Conservation (phyloP, 495 filamentous ascomycete species). For the Thozetella sp. region DNA sequence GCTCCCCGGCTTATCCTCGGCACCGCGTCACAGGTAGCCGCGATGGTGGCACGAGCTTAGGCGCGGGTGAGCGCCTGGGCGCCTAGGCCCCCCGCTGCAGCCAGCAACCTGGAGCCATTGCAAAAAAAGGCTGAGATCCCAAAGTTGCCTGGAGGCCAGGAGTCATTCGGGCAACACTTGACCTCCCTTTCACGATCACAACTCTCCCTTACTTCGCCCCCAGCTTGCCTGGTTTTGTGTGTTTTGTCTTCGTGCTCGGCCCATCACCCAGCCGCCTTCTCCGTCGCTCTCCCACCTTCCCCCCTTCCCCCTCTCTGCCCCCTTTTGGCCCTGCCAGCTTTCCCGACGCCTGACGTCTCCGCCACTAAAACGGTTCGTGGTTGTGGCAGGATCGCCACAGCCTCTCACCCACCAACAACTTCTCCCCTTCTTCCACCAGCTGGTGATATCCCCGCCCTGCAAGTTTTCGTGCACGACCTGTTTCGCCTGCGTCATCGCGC, state of each 20-base stretch:
- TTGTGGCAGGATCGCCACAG: conserved; percentile 3
- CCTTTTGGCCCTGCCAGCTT: neutral
- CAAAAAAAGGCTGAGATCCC: conserved; percentile 2
- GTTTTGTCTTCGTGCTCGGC: too few species aligned
- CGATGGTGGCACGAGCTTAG: neutral
- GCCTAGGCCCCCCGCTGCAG: conserved; percentile 1
- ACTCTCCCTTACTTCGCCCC: neutral
- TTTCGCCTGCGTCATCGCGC: neutral
- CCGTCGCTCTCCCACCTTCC: neutral
- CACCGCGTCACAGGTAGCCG: neutral
- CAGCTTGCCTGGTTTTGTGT: neutral
- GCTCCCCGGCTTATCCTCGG: neutral
- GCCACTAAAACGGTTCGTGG: conserved; percentile 1
- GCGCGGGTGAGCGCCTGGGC: neutral
- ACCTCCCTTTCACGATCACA: neutral
- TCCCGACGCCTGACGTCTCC: neutral
- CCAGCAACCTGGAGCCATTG: conserved; percentile 6
- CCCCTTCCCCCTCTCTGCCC: neutral
- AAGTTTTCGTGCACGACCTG: neutral
- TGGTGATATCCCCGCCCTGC: too few species aligned
- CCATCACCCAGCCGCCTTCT: too few species aligned
- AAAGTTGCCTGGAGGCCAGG: conserved; percentile 5
- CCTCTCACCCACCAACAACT: neutral
- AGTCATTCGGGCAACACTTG: neutral
- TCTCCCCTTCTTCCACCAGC: neutral